Evolutionary conservation across 176 grass and related monocot genomes (phyloP).

Genomic region (Metroxylon sagu): DNA sequence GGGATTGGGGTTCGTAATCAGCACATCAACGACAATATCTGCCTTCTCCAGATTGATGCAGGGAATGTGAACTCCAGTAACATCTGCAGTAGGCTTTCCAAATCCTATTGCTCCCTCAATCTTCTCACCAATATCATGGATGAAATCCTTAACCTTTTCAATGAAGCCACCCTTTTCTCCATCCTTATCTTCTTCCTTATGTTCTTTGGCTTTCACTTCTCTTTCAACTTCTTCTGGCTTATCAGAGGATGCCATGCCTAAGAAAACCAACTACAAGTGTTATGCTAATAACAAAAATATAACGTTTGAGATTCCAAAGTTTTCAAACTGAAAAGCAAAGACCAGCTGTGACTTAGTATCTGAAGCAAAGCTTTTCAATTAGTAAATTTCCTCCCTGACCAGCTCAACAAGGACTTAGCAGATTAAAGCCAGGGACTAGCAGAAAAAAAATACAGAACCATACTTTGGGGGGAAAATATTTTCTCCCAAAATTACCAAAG

Average conservation of each 20-base stretch:
- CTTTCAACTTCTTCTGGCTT: constrained; percentile 7
- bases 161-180: constrained; percentile 43
- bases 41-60: constrained; percentile 79
- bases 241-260: constrained; percentile 18
- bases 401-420: too few relatives aligned
- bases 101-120: constrained; percentile 85
- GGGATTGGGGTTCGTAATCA: constrained; percentile 89
- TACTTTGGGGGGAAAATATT: too few relatives aligned
- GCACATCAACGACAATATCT: constrained; percentile 75
- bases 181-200: background rate
- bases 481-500: too few relatives aligned
- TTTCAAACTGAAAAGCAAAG: too few relatives aligned
- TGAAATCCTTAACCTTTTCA: constrained; percentile 89
- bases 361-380: too few relatives aligned
- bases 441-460: too few relatives aligned
- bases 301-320: too few relatives aligned
- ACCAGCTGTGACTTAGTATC: too few relatives aligned
- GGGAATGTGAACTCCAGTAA: constrained; percentile 60
- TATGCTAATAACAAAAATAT: background rate
- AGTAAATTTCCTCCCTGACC: too few relatives aligned
- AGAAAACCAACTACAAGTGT: background rate
- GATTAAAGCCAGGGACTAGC: too few relatives aligned
- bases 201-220: constrained; percentile 3
- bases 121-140: constrained; percentile 94
- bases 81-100: constrained; percentile 85